Base-by-base conservation (phyloP, 805 yeast genomes). In the Wickerhamiella kazuoi region DNA sequence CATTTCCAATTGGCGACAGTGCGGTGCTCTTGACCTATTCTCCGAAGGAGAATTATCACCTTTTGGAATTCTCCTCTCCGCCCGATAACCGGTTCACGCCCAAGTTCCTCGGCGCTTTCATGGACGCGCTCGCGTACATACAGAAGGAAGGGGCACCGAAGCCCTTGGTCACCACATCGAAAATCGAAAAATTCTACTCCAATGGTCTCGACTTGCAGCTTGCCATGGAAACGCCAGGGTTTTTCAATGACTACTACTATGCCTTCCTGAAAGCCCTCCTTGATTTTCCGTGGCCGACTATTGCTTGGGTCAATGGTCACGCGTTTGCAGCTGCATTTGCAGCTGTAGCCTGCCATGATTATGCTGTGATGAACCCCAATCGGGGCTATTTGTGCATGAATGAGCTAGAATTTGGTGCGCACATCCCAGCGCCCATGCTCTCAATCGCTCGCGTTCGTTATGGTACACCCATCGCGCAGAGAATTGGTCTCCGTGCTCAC, bases 261-360 rank as follows among this genome's bases (percentile, higher is more conserved):
- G 53, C 57, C 21, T 42, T 57, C 32, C 51, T 57, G 55, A 47
- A 55, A 28, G 50, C 51, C 15, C 41, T 56, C 20, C 45, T 61
- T 30, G 55, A 55, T 46, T 60, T 54, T 44, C 65, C 65, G 16
- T 54, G 59, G 52, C 65, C 65, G 13, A 58, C 63, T 15, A 51
- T 60, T 20, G 65, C 65, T 5, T 41, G 50, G 37, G 49, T 60
- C 29, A 61, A 61, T 40, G 65, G 65, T 34, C 65, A 60, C 41
- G 62, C 60, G 9, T 60, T 60, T 49, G 65, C 65, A 1, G 65
- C 62, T 3, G 65, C 63, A 3, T 59, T 61, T 44, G 53, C 59
- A 51, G 38, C 57, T 30, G 60, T 62, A 13, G 52, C 52, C 40
- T 53, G 58, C 47, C 61, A 57, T 40, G 65, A 60, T 47, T 60